Base-by-base conservation (phyloP, 257 asterid species). In the Nicotiana obtusifolia region DNA sequence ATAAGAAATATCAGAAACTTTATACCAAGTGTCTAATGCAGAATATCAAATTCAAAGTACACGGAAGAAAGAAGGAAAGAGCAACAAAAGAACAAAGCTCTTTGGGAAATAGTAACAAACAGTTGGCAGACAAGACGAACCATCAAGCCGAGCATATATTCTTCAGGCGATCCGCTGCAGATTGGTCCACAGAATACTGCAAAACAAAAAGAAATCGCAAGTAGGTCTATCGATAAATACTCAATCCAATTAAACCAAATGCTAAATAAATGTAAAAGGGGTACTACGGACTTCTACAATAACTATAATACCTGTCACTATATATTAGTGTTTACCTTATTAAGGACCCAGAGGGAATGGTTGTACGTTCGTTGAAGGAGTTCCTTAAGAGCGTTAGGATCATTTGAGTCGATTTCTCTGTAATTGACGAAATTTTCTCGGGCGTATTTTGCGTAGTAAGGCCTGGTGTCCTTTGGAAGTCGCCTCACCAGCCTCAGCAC, bases 341-440 rank as follows among this genome's bases (percentile, higher is more conserved):
- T 89, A 60, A 95, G 92, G 86, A 95, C 91, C 99, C 98, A 95
- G 37, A 92, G 85, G 71, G 98, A 87, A 78, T 93, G 99, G 2
- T 67, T 83, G 84, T 93, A 95, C 79, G 98, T 89, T 11, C 98
- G 94, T 10, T 67, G 86, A 77, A 95, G 97, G 77, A 93, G 97
- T 15, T 93, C 97, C 30, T 80, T 33, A 20, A 95, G 54, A 80
- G 91, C 87, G 71, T 84, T 64, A 68, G 82, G 80, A 64, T 95
- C 97, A 0, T 80, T 65, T 26, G 91, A 88, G 65, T 92, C 94
- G 81, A 88, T 85, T 11, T 92, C 99, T 77, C 97, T 85, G 89
- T 92, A 95, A 75, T 93, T 95, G 90, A 95, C 99, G 90, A 95
- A 93, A 90, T 95, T 95, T 84, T 95, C 99, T 7, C 99, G 93